These are phyloP conservation scores for Reticulascus tulasneorum DNA, from an alignment of 2,329 filamentous ascomycete genomes.

Conservation along the genomic window DNA sequence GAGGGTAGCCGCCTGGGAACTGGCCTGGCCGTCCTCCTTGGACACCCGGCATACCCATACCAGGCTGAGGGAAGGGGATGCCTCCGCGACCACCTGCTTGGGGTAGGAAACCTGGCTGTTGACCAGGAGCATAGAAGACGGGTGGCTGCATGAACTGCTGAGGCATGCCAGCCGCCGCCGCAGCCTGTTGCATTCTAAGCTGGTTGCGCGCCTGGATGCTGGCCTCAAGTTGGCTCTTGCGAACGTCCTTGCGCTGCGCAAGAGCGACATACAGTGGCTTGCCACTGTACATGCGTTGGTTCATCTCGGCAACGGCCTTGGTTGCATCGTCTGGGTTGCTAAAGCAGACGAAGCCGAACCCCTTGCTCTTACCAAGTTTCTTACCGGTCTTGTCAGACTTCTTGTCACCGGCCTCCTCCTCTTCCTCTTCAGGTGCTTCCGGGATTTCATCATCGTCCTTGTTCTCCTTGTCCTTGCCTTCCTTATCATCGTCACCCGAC, in stretches of 20 bases:
- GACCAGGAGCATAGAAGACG: conserved; percentile 86
- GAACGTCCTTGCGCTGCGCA: conserved; percentile 98
- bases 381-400: conserved; percentile 57
- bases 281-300: conserved; percentile 96
- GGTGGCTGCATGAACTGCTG: conserved; percentile 83
- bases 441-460: conserved; percentile 34
- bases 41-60: conserved; percentile 64
- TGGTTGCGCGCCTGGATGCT: conserved; percentile 99
- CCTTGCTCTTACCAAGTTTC: conserved; percentile 94
- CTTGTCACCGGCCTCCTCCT: conserved; percentile 51
- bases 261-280: conserved; percentile 98
- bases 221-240: conserved; percentile 98
- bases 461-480: conserved; percentile 45
- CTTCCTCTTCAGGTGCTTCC: conserved; percentile 39
- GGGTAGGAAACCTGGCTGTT: conserved; percentile 68
- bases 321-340: conserved; percentile 98
- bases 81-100: conserved; percentile 58
- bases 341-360: conserved; percentile 99
- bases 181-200: conserved; percentile 95
- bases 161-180: conserved; percentile 83
- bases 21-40: conserved; percentile 82
- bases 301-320: conserved; percentile 99
- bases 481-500: conserved; percentile 51
- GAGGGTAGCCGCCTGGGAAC: conserved; percentile 77
- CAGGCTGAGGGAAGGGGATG: conserved; percentile 62